phyloP scores from a whole-genome alignment of 2,329 filamentous ascomycete genomes.

The Basipetospora sp. region DNA sequence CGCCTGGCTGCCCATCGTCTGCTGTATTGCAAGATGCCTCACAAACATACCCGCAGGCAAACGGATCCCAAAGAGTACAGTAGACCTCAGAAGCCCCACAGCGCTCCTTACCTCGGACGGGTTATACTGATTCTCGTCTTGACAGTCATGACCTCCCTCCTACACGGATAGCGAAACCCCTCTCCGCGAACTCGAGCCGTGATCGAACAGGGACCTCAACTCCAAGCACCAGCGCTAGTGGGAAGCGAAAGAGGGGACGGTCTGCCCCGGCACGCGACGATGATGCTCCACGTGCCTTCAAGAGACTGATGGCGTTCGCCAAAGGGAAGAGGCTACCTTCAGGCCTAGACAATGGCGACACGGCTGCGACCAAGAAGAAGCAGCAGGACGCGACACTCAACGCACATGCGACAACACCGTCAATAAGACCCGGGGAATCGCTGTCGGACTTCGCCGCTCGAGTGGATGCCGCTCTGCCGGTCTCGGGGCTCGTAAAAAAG shows the following conservation, averaged over 20 bases:
- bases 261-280: constrained; percentile 39
- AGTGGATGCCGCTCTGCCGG: constrained; percentile 70
- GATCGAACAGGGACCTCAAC: no score
- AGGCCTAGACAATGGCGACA: constrained; percentile 2
- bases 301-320: constrained; percentile 65
- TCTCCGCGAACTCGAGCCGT: constrained; percentile 23
- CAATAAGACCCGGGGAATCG: constrained; percentile 70
- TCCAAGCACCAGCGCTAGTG: not conserved
- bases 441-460: constrained; percentile 68
- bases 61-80: constrained; percentile 39
- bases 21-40: constrained; percentile 64
- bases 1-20: no score
- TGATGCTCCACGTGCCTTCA: constrained; percentile 81
- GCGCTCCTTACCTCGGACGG: no score
- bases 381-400: no score
- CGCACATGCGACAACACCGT: constrained; percentile 28
- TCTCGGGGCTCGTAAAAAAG: constrained; percentile 55
- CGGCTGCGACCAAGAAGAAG: not conserved
- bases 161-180: constrained; percentile 32
- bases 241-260: constrained; percentile 6
- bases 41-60: constrained; percentile 64
- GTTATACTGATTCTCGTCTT: no score
- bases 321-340: constrained; percentile 14
- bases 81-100: not conserved
- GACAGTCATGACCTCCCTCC: constrained; percentile 35